Conservation (phyloP, 2,329 filamentous ascomycete species). For the Colletotrichum sp. region DNA sequence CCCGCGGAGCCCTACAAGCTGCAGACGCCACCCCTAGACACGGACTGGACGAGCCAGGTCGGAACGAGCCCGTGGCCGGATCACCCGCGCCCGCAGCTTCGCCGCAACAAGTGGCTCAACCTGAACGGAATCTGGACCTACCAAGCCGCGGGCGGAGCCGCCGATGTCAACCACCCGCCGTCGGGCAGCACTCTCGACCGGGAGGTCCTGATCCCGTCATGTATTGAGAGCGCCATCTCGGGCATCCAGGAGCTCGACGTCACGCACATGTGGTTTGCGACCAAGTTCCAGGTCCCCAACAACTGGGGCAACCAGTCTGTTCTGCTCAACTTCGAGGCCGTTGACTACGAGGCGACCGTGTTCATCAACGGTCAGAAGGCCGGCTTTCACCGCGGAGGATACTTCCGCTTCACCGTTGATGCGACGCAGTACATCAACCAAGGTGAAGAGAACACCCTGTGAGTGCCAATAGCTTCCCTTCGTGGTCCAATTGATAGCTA, state of each 20-base stretch:
- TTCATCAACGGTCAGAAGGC: slow-evolving; percentile 61
- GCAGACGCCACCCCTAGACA: slow-evolving; percentile 47
- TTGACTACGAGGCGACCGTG: slow-evolving; percentile 61
- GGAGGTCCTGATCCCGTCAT: slow-evolving; percentile 48
- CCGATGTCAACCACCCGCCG: slow-evolving; percentile 23
- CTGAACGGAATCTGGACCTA: slow-evolving; percentile 65
- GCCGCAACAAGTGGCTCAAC: slow-evolving; percentile 58
- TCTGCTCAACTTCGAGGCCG: slow-evolving; percentile 61
- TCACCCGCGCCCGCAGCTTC: slow-evolving; percentile 61
- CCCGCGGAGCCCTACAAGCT: slow-evolving; percentile 34
- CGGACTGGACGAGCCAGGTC: slow-evolving; percentile 56
- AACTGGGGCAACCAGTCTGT: slow-evolving; percentile 49
- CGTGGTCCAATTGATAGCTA: neutral
- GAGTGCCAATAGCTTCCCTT: slow-evolving; percentile 23
- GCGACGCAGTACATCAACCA: slow-evolving; percentile 49
- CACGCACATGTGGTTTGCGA: slow-evolving; percentile 54
- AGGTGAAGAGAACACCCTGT: slow-evolving; percentile 59
- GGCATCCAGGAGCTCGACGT: slow-evolving; percentile 48
- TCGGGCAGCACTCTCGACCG: slow-evolving; percentile 30
- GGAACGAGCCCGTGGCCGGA: slow-evolving; percentile 61
- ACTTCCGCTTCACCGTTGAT: slow-evolving; percentile 65
- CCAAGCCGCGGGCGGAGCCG: slow-evolving; percentile 32
- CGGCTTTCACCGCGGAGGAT: slow-evolving; percentile 62
- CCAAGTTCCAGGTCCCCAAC: slow-evolving; percentile 52
- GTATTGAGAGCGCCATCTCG: slow-evolving; percentile 51